Percentiles rank a stretch among this genome's conserved stretches.
These are phyloP conservation scores for Selenicereus undatus DNA, from an alignment of 148 eudicot genomes.

Conservation along the genomic window DNA sequence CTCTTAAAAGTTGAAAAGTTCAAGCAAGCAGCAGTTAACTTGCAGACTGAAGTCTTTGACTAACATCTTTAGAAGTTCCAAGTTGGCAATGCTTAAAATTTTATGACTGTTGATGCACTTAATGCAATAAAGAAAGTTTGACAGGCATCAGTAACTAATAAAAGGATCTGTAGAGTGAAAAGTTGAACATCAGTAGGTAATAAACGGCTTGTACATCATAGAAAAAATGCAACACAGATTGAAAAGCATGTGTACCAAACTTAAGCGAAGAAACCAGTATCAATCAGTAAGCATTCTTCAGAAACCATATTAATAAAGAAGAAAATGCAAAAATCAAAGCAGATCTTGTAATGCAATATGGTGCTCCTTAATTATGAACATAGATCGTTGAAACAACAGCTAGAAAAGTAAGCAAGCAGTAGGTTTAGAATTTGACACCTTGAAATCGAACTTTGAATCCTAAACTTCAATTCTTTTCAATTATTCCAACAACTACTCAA, in stretches of 20 bases:
- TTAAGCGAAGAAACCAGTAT: not conserved
- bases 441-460: too few species aligned
- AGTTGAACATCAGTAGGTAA: too few species aligned
- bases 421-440: too few species aligned
- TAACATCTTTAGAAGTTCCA: not conserved
- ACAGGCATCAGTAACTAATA: not conserved
- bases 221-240: not conserved
- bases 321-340: not conserved
- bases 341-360: not conserved
- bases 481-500: too few species aligned
- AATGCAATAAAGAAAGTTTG: not conserved
- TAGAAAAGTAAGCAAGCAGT: not conserved
- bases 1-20: not conserved
- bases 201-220: too few species aligned
- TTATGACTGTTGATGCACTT: not conserved
- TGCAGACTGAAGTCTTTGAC: not conserved
- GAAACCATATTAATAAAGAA: not conserved
- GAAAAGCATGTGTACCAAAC: not conserved
- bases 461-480: too few species aligned
- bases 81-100: not conserved
- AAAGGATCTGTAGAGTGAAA: too few species aligned
- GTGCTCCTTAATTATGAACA: not conserved
- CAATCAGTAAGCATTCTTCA: not conserved
- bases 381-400: not conserved
- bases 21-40: not conserved